Base-by-base conservation (phyloP, 441 rosid genomes). In the Gossypium laxum region DNA sequence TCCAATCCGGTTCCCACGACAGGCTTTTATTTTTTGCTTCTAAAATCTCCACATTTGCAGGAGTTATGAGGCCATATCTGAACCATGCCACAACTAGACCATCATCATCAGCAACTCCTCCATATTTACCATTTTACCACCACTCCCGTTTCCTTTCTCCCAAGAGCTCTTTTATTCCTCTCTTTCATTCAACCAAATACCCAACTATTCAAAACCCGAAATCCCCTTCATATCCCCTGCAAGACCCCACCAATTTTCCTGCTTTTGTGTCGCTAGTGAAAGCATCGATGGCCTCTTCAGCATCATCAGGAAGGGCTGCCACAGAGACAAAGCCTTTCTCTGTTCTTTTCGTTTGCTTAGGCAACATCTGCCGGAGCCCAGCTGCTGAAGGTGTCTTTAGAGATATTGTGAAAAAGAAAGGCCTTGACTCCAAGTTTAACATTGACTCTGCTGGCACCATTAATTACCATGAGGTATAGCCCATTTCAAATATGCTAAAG, bases 321-420 rank as follows among this genome's bases (percentile, higher is more conserved):
- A 24, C 82, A 11, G 78, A 76, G 76, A 78, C 79, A 57, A 88
- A 83, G 75, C 92, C 95, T 21, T 85, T 85, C 76, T 83, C 95
- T 58, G 92, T 90, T 60, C 89, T 91, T 38, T 91, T 93, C 66
- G 96, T 86, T 60, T 90, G 97, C 77, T 83, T 87, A 1, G 98
- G 98, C 38, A 91, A 93, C 81, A 93, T 90, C 67, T 93, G 97
- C 73, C 84, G 96, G 50, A 93, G 98, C 78, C 97, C 97, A 63
- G 95, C 96, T 71, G 98, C 98, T 1, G 97, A 90, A 85, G 97
- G 92, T 50, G 96, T 93, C 67, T 90, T 93, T n/a, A 87, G 78
- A 45, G 88, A 90, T 74, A 76, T 90, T 66, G 96, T 93, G 38
- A 87, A 83, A 70, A 88, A 81, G 78, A 85, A 88, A 83, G 87